Evolutionary conservation across 1,284 basidiomycete species (phyloP), one percentile per base, ranked within the genome.

Genomic region (Coniferiporia weirii): DNA sequence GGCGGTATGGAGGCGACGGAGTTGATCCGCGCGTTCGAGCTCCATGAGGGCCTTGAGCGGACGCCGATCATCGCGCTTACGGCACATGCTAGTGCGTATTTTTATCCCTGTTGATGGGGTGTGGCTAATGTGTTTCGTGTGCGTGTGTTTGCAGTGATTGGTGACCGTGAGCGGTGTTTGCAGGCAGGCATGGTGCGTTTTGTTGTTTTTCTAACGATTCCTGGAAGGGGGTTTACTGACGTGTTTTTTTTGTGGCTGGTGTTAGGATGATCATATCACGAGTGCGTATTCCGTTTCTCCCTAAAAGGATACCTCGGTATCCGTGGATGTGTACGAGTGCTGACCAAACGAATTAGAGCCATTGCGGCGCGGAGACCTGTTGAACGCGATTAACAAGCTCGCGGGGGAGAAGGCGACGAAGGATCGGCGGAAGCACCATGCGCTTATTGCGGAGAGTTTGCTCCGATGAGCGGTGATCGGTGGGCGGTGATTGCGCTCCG

Each of bases 41-140:
- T 82, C 67, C 80, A 87, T 62, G 83, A 86, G 62, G 81, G 83
- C 20, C 77, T 93, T 44, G 74, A 84, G 27, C 80, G 86, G 7
- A 93, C 89, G 9, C 96, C 97, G 0, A 99, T 99, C 67, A 94
- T 99, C 66, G 96, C 96, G 0, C 78, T 99, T 38, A 98, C 95
- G 0, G 93, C 93, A 10, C 91, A 93, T 73, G 91, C 91, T 63
- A 92, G 89, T 91, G 65, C 67, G 88, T 85, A 17, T 55, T 56
- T 44, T 44, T 9, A 12, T 55, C 55, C 35, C 38, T 32, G 4
- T 36, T 34, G n/a, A n/a, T 45, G 43, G 4, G 17, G 3, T 45
- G 53, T 43, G 22, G 27, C 17, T 27, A 19, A 32, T 10, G 17
- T 10, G 61, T 61, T 13, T 63, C 66, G 17, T 27, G 27, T 48